Base-by-base conservation (phyloP, 1,284 basidiomycete species). In the Sporisorium scitamineum region DNA sequence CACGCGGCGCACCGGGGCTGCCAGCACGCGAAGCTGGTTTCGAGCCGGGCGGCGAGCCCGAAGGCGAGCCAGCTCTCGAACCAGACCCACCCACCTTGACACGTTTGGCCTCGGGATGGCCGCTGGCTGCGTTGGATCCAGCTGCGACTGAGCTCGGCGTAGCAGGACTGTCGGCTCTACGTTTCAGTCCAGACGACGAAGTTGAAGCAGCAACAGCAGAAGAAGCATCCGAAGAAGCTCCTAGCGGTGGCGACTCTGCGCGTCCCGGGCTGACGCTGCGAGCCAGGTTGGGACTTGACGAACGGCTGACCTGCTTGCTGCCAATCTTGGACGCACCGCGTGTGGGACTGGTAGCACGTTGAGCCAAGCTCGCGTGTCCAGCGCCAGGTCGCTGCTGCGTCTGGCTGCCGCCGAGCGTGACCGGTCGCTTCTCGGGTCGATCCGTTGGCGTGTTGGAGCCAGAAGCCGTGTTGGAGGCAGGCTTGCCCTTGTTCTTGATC, bases 281-380 rank as follows among this genome's bases (percentile, higher is more conserved):
- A 37, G 61, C 66, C 1, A 60, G 51, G 52, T 37, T 70, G 6
- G 63, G 70, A 32, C 74, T 77, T 52, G 71, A 68, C 14, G 69
- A 60, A 18, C 75, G 71, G 32, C 58, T 82, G 57, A 51, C 71
- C 53, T 67, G 73, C 59, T 69, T 76, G 61, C 80, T 81, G 55
- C 63, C 78, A 34, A 70, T 78, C 61, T 68, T 70, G 56, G 66
- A 69, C 5, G 64, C 66, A 20, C 70, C 61, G 6, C 71, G 69
- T 5, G 66, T 75, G 0, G 78, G 79, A 31, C 66, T 73, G 18
- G 79, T 80, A 2, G 79, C 79, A 14, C 79, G 70, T 44, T 80
- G 79, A 3, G 79, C 79, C 34, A 79, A 51, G 62, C 58, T 80
- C 1, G 63, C 79, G 45, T 80, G 79, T 6, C 79, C 79, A 3